Conservation (phyloP, 169 alveolate genomes). For the Eimeria brunetti region DNA sequence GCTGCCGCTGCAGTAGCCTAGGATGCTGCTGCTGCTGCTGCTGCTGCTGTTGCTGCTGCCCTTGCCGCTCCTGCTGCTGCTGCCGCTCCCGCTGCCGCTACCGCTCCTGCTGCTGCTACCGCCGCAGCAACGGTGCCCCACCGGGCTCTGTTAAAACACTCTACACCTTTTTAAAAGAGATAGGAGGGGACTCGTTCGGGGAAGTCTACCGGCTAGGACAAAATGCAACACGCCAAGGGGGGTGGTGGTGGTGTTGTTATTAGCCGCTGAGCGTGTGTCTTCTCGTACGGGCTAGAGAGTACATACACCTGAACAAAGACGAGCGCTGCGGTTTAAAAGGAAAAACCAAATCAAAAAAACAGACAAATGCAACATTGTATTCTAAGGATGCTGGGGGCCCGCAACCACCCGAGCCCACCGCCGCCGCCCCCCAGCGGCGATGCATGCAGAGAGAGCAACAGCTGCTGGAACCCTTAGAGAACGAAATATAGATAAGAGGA, state of each 20-base stretch:
- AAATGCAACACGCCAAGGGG: slow-evolving; percentile 7
- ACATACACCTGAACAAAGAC: background rate
- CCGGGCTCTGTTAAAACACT: background rate
- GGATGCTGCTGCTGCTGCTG: background rate
- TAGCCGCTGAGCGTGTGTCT: background rate
- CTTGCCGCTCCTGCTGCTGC: background rate
- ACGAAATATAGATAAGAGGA: background rate
- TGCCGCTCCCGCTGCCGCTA: background rate
- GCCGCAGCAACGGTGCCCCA: slow-evolving; percentile 18
- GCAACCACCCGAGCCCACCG: slow-evolving; percentile 26
- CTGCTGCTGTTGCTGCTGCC: background rate
- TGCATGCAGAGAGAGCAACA: slow-evolving; percentile 10
- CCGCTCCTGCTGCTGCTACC: background rate
- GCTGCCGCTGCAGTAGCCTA: background rate
- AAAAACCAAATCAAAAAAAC: slow-evolving; percentile 19
- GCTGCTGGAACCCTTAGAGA: background rate
- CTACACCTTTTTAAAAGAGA: slow-evolving; percentile 6
- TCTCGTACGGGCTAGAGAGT: background rate
- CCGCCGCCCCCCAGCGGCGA: slow-evolving; percentile 29
- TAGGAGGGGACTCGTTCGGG: background rate
- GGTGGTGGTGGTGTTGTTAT: slow-evolving; percentile 30
- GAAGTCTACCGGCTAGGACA: slow-evolving; percentile 43
- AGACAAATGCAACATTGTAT: background rate
- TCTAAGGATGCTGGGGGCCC: background rate
- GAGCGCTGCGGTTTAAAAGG: background rate